Percentiles rank a stretch among this genome's conserved stretches.
Conservation (phyloP, 371 early-diverging fungal genomes). For the Conidiobolus incongruus region DNA sequence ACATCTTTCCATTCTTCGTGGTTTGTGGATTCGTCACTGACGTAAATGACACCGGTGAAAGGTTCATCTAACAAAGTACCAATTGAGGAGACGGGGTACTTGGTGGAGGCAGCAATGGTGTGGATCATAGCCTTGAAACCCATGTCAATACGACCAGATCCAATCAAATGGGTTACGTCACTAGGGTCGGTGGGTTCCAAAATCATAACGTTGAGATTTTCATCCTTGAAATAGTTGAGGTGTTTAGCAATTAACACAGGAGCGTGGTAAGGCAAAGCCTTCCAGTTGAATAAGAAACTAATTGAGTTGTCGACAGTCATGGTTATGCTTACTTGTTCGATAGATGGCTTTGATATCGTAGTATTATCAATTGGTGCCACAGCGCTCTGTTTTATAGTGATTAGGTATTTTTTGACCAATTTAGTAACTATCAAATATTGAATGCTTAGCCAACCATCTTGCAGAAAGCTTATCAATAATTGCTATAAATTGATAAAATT, state of each 20-base stretch:
- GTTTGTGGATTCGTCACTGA: conserved; percentile 24
- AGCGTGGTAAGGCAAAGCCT: conserved; percentile 37
- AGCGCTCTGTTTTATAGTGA: no score
- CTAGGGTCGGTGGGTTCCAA: conserved; percentile 38
- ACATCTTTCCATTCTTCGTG: conserved; percentile 29
- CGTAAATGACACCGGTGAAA: conserved; percentile 34
- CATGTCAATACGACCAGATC: conserved; percentile 32
- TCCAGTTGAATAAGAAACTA: conserved; percentile 28
- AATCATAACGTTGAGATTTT: conserved; percentile 35
- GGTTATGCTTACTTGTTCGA: neutral
- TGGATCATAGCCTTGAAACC: conserved; percentile 50
- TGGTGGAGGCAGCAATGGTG: conserved; percentile 36
- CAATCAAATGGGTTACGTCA: conserved; percentile 38
- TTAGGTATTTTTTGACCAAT: no score
- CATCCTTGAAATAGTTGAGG: conserved; percentile 25
- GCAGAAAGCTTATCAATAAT: no score
- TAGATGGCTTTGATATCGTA: no score
- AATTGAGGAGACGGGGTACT: conserved; percentile 35
- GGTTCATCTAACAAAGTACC: conserved; percentile 42
- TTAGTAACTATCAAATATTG: no score
- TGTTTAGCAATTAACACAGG: conserved; percentile 36
- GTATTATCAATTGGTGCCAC: no score
- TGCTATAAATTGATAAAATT: no score
- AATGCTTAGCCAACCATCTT: no score
- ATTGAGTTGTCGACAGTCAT: conserved; percentile 29